Evolutionary conservation across 768 basidiomycete genomes (phyloP).

Genomic region (Boletus tomentosulus): DNA sequence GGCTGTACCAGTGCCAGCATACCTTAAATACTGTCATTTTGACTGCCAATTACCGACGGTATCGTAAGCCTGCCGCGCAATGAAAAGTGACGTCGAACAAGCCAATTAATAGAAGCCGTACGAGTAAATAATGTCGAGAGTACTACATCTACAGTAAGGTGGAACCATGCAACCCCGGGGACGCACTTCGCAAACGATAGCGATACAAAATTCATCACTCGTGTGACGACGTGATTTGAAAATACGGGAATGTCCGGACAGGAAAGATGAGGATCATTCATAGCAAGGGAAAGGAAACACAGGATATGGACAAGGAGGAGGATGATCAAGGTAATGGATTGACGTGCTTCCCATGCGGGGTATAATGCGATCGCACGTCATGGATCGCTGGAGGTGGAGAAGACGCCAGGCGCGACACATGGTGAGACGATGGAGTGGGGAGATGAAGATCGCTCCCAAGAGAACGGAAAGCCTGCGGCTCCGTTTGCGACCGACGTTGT

Average conservation of each 20-base stretch:
- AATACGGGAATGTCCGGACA: conserved; percentile 28
- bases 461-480: conserved; percentile 49
- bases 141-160: conserved; percentile 34
- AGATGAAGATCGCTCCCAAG: conserved; percentile 49
- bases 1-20: conserved; percentile 25
- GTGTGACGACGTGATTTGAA: conserved; percentile 22
- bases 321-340: conserved; percentile 42
- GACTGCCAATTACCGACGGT: conserved; percentile 21
- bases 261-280: conserved; percentile 21
- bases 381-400: conserved; percentile 38
- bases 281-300: conserved; percentile 16
- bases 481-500: conserved; percentile 55
- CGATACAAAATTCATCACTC: conserved; percentile 32
- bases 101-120: conserved; percentile 30
- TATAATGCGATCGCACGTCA: conserved; percentile 35
- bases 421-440: conserved; percentile 41
- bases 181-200: conserved; percentile 25
- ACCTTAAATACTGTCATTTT: conserved; percentile 28
- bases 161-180: conserved; percentile 20
- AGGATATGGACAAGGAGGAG: conserved; percentile 13
- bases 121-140: conserved; percentile 29
- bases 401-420: conserved; percentile 40
- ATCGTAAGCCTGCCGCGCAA: conserved; percentile 20
- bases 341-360: conserved; percentile 44
- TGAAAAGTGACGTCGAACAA: conserved; percentile 16